These are phyloP conservation scores for Talaromyces islandicus DNA, from an alignment of 2,329 filamentous ascomycete genomes.

Conservation along the genomic window DNA sequence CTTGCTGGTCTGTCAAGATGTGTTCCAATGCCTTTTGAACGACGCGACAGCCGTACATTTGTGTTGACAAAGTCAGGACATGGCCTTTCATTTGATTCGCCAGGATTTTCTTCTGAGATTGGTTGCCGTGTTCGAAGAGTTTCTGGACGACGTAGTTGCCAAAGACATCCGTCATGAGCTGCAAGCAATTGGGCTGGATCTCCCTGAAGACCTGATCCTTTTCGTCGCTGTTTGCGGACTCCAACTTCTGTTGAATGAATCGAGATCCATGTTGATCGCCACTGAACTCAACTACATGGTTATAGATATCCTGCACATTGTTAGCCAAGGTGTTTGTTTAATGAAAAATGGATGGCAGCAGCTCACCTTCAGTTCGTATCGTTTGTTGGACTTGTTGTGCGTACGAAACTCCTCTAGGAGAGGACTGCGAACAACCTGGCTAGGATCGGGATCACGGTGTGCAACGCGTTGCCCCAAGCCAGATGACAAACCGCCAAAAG, in stretches of 20 bases:
- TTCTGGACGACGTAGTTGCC: constrained; percentile 99
- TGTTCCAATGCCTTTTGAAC: constrained; percentile 95
- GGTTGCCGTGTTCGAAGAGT: constrained; percentile 92
- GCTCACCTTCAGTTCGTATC: constrained; percentile 69
- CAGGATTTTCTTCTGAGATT: constrained; percentile 82
- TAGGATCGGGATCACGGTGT: constrained; percentile 53
- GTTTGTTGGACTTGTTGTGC: constrained; percentile 65
- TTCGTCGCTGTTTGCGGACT: constrained; percentile 89
- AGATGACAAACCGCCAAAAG: constrained; percentile 23
- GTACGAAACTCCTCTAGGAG: constrained; percentile 73
- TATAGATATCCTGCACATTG: constrained; percentile 64
- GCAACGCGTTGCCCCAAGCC: constrained; percentile 35
- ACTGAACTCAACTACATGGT: constrained; percentile 85
- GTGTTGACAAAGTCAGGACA: constrained; percentile 69
- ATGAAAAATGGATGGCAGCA: not conserved
- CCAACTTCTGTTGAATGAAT: constrained; percentile 90
- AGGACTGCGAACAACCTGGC: constrained; percentile 60
- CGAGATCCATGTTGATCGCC: constrained; percentile 93
- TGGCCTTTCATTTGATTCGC: constrained; percentile 84
- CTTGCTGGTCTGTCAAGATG: constrained; percentile 87
- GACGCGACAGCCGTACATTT: constrained; percentile 92
- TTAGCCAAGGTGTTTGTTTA: not conserved
- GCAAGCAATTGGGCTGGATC: constrained; percentile 74
- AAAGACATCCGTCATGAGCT: constrained; percentile 93
- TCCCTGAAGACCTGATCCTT: constrained; percentile 88